Evolutionary conservation across 2,329 filamentous ascomycete species (phyloP), one percentile per base, ranked within the genome.

Genomic region (Chrysosporium queenslandicum): DNA sequence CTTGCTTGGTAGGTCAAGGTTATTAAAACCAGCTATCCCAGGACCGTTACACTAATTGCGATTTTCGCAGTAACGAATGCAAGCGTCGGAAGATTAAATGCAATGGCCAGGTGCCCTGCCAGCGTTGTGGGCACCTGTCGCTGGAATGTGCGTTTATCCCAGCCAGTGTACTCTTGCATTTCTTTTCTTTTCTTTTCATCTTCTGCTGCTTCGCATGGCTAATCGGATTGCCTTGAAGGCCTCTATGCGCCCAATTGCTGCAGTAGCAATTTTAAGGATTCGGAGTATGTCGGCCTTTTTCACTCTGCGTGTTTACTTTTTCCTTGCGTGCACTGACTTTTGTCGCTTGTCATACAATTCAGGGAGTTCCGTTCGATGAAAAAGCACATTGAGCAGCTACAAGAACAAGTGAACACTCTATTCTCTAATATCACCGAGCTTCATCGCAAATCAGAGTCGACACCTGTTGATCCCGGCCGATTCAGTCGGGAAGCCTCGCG

Each of bases 181-280:
- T 30, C 8, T n/a, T n/a, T n/a, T n/a, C n/a, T 4, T 36, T 42
- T 27, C 18, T 30, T n/a, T n/a, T 16, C 36, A 39, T 30, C 41
- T 16, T 20, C 36, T 20, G 7, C 16, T 16, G 4, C 25, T 16
- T 37, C 11, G n/a, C 25, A 36, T 41, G 42, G 41, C 27, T 52
- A 52, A 39, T 30, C 6, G 7, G 16, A n/a, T 14, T 45, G n/a
- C 11, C 37, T 40, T 18, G 20, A 48, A 72, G 69, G 78, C 63
- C 68, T 80, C 54, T 84, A 84, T 70, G 78, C 80, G 55, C 79
- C 80, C 4, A 84, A 83, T 62, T 83, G 81, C 71, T 83, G 80
- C 66, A 74, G 69, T 56, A 90, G 81, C 72, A 88, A 80, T 67
- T 89, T 95, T 76, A 92, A 91, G 68, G 90, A 96, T 62, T 89